phyloP scores from a whole-genome alignment of 2,329 filamentous ascomycete genomes.

The Pestalotiopsis sp. region DNA sequence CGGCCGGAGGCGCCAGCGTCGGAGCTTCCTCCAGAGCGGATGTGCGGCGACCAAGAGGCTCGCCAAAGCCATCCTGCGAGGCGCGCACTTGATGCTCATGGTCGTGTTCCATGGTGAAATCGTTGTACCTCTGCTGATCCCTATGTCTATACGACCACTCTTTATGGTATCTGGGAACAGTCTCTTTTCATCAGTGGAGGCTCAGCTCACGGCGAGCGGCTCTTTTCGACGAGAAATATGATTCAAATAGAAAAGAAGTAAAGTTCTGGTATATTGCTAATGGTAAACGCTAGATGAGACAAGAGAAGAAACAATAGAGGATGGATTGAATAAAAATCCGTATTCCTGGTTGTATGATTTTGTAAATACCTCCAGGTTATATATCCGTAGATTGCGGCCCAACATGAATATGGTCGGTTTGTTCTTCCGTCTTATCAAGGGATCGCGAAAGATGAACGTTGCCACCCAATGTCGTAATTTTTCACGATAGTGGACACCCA shows the following conservation, averaged over 20 bases:
- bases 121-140: not conserved
- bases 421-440: not conserved
- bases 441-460: not conserved
- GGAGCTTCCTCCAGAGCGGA: constrained; percentile 3
- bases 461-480: constrained; percentile 8
- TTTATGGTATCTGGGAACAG: too few species aligned
- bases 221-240: too few species aligned
- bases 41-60: constrained; percentile 5
- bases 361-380: too few species aligned
- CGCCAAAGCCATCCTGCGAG: not conserved
- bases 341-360: too few species aligned
- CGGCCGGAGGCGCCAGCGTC: constrained; percentile 2
- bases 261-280: too few species aligned
- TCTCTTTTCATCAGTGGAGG: too few species aligned
- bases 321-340: too few species aligned
- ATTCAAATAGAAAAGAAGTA: too few species aligned
- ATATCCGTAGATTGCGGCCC: not conserved
- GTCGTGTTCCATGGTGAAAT: not conserved
- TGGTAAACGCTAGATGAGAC: too few species aligned
- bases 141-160: not conserved
- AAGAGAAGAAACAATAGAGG: too few species aligned
- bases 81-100: not conserved
- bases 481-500: not conserved
- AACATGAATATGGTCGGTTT: not conserved
- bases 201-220: too few species aligned